Evolutionary conservation across 176 grass and related monocot species (phyloP).

Genomic region (Oryza glaberrima): DNA sequence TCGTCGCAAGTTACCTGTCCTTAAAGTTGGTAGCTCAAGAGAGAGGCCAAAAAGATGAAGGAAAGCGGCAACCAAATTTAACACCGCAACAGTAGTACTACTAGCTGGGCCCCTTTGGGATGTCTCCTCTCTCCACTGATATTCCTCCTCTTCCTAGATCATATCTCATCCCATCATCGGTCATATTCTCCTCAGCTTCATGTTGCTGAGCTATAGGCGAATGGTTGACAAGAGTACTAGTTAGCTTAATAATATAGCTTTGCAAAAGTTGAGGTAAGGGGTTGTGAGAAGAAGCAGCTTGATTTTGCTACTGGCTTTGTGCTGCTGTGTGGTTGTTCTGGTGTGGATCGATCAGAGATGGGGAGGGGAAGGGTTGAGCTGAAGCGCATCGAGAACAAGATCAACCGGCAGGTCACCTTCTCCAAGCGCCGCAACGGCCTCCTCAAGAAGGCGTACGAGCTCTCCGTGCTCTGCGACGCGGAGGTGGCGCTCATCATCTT

Average conservation of each 20-base stretch:
- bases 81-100: slow-evolving; percentile 52
- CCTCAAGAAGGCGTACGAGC: slow-evolving; percentile 77
- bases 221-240: not conserved
- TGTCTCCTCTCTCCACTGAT: slow-evolving; percentile 37
- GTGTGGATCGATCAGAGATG: slow-evolving; percentile 35
- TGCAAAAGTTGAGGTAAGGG: not conserved
- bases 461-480: slow-evolving; percentile 76
- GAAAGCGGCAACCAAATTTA: slow-evolving; percentile 41
- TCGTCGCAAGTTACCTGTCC: slow-evolving; percentile 33
- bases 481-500: slow-evolving; percentile 79
- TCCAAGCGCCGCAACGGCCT: slow-evolving; percentile 72
- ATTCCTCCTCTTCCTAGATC: slow-evolving; percentile 38
- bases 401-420: slow-evolving; percentile 79
- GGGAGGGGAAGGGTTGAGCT: slow-evolving; percentile 71
- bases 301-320: not conserved
- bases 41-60: slow-evolving; percentile 10
- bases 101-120: slow-evolving; percentile 25
- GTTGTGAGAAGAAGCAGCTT: not conserved
- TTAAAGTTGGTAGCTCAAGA: slow-evolving; percentile 18
- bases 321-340: not conserved
- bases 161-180: not conserved
- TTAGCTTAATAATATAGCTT: not conserved
- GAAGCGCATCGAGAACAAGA: slow-evolving; percentile 81
- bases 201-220: not conserved
- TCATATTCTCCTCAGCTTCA: not conserved